Base-by-base conservation (phyloP, 2,329 filamentous ascomycete species). In the Cladosporium cucumerinum region DNA sequence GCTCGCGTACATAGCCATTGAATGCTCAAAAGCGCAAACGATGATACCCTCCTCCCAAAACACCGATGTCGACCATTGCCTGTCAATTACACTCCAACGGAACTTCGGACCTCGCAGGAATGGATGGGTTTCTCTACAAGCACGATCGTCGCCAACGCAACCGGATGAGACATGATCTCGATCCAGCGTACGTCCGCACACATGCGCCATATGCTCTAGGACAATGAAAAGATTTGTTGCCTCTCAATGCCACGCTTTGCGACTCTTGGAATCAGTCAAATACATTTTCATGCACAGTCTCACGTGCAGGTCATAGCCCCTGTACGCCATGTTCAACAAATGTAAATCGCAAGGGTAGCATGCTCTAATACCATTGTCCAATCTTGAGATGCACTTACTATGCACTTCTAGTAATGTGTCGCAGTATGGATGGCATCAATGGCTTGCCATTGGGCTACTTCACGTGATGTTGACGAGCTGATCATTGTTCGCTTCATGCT, bases 1-100 rank as follows among this genome's bases (percentile, higher is more conserved):
- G 54, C 55, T 57, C 57, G 55, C 54, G 54, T 64, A 43, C 57
- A 52, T 64, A 64, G 62, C 54, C 30, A 59, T 25, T 64, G 62
- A 64, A 64, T 57, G 30, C 36, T 54, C 54, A 59, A 64, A 64
- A 64, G 60, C 51, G 60, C 60, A 62, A 62, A 62, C 60, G 60
- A 62, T 62, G 60, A 62, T 62, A 62, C 60, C 60, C 60, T 62
- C 49, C 46, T 61, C 46, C 43, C 43, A 51, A 51, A 51, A 32
- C 21, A 61, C 23, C 43, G 51, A 36, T 51, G 58, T 51, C 58
- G 46, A 51, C 14, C 21, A 36, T 60, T 49, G 43, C 57, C 26
- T 54, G 51, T 28, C 51, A 54, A 54, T 32, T 10, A 46, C n/a
- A 21, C 39, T 21, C n/a, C 39, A 46, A 21, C 39, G 39, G 39